phyloP scores from a whole-genome alignment of 2,329 filamentous ascomycete species.

The Diaporthe vexans region DNA sequence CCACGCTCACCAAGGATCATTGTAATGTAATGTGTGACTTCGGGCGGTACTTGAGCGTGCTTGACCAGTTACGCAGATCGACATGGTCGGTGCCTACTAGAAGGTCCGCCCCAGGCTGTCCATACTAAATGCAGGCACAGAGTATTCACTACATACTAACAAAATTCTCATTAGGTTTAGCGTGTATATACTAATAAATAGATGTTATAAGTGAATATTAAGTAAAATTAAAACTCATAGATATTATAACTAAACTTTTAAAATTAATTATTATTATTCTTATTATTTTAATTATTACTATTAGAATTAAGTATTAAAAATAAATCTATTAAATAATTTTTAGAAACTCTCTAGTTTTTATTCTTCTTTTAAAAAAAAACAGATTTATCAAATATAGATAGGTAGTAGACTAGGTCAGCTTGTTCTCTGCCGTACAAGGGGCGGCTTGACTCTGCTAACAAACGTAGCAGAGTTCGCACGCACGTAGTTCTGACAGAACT shows the following conservation, averaged over 20 bases:
- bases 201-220: not conserved
- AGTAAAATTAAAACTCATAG: not conserved
- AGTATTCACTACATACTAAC: no score
- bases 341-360: not conserved
- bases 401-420: not conserved
- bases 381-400: no score
- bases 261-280: no score
- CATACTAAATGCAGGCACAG: constrained; percentile 6
- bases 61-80: not conserved
- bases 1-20: constrained; percentile 9
- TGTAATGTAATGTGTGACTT: not conserved
- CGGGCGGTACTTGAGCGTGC: not conserved
- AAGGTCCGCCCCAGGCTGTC: constrained; percentile 7
- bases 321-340: not conserved
- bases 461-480: not conserved
- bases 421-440: not conserved
- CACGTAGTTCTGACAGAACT: constrained; percentile 5
- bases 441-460: not conserved
- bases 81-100: constrained; percentile 24
- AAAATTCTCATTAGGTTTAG: not conserved
- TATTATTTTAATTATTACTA: no score
- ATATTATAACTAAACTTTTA: not conserved
- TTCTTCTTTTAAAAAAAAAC: not conserved
- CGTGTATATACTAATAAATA: not conserved
- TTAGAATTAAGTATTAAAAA: not conserved